Conservation (phyloP, 1,139 yeast species). For the Hyphopichia wangnamkhiaoensis region DNA sequence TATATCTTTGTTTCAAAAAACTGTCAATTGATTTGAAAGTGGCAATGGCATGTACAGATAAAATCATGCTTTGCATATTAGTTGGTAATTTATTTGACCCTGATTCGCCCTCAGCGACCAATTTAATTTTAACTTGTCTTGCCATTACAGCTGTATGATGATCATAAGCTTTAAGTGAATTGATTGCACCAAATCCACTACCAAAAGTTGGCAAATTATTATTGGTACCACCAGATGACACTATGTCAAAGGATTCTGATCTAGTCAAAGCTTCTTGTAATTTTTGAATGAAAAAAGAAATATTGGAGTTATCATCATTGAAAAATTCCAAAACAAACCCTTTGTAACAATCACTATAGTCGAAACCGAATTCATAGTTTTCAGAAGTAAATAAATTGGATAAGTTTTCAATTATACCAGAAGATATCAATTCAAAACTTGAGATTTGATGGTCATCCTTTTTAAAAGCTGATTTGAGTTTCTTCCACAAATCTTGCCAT, state of each 20-base stretch:
- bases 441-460: slow-evolving; percentile 41
- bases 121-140: slow-evolving; percentile 64
- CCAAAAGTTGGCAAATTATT: background rate
- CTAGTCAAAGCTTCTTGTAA: slow-evolving; percentile 77
- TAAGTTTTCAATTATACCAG: slow-evolving; percentile 60
- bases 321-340: slow-evolving; percentile 54
- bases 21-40: slow-evolving; percentile 73
- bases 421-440: slow-evolving; percentile 73
- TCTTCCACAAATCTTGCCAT: slow-evolving; percentile 52
- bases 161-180: slow-evolving; percentile 15
- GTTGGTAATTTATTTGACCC: slow-evolving; percentile 28
- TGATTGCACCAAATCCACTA: too few species aligned
- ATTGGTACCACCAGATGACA: slow-evolving; percentile 50
- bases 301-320: slow-evolving; percentile 21
- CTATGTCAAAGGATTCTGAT: slow-evolving; percentile 72
- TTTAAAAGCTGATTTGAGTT: slow-evolving; percentile 33
- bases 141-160: slow-evolving; percentile 64
- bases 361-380: slow-evolving; percentile 22
- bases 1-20: slow-evolving; percentile 49
- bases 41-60: slow-evolving; percentile 89
- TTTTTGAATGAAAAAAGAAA: slow-evolving; percentile 46
- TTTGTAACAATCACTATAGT: slow-evolving; percentile 29
- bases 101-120: slow-evolving; percentile 33
- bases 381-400: slow-evolving; percentile 38
- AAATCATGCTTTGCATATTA: slow-evolving; percentile 41